These are phyloP conservation scores for Avena insularis DNA, from an alignment of 176 grass and related monocot species.

Conservation along the genomic window DNA sequence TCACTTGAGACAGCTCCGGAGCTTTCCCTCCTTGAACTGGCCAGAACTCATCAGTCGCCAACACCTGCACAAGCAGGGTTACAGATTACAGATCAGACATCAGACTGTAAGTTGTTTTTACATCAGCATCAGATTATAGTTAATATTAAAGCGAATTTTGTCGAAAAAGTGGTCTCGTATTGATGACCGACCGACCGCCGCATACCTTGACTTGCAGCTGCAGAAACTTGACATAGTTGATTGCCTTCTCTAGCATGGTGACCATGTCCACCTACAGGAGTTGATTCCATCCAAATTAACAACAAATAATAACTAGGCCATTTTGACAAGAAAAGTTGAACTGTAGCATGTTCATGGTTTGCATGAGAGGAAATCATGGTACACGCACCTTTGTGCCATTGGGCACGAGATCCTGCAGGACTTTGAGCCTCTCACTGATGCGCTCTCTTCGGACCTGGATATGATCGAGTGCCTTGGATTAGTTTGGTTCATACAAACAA, in stretches of 20 bases:
- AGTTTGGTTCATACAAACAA: not conserved
- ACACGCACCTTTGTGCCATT: conserved; percentile 80
- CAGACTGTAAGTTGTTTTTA: too few relatives aligned
- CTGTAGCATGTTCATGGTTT: not conserved
- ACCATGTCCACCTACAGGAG: conserved; percentile 79
- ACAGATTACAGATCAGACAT: not conserved
- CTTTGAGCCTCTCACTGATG: conserved; percentile 87
- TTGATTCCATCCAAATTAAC: conserved; percentile 1
- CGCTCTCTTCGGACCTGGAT: conserved; percentile 74
- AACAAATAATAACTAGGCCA: not conserved
- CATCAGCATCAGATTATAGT: not conserved
- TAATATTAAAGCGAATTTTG: not conserved
- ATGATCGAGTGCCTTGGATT: not conserved
- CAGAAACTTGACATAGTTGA: conserved; percentile 95
- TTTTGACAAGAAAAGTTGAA: not conserved
- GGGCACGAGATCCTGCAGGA: conserved; percentile 91
- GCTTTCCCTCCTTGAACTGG: conserved; percentile 87
- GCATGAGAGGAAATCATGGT: not conserved
- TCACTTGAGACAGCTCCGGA: conserved; percentile 85
- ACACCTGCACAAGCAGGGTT: conserved; percentile 46
- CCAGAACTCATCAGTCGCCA: conserved; percentile 96
- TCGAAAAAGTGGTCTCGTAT: not conserved
- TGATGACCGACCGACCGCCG: not conserved
- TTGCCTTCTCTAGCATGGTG: conserved; percentile 98
- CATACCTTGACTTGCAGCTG: conserved; percentile 95